Evolutionary conservation across 2,329 filamentous ascomycete species (phyloP), one percentile per base, ranked within the genome.

Genomic region (Corniculantispora saksenae): DNA sequence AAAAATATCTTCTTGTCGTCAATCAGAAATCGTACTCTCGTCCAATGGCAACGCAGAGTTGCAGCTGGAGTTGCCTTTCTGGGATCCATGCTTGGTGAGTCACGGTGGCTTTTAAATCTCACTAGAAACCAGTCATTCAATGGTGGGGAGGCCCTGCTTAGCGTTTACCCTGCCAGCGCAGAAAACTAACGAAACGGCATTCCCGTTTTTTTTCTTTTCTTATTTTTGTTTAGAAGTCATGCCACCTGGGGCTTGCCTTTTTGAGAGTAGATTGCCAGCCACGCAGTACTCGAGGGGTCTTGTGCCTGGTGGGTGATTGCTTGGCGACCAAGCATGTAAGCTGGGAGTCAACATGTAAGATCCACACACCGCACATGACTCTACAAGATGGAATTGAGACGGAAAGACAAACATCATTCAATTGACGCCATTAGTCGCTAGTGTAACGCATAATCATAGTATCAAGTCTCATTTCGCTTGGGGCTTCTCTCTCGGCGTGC

Each of bases 21-120:
- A 17, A 38, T 13, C 61, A 55, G 19, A 27, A 51, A 50, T 56
- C 40, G 29, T 21, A 35, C 3, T 7, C 1, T 23, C 29, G 51
- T 38, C 61, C 61, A 63, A 63, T 63, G 51, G 23, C 40, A 21
- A 50, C 3, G 6, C 32, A n/a, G 35, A 10, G n/a, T n/a, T n/a
- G 15, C 15, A 27, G 27, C 38, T 48, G 4, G 40, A 56, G 38
- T 38, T 63, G 32, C 40, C 60, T 38, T 56, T 63, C 27, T 56
- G 60, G 51, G 60, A 56, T n/a, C 25, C 50, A 47, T 32, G 53
- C 40, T 47, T 59, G n/a, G 54, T 64, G 62, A 64, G 55, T 64
- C 62, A 64, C 17, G 12, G 61, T 63, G 48, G 47, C 62, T 60
- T 48, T 58, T 40, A 53, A 63, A 62, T 62, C 59, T 62, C 48